A percentile compares a stretch with the other conserved stretches of the same genome.
These are phyloP conservation scores for Botrytis sinoallii DNA, from an alignment of 2,329 filamentous ascomycete species.

Conservation along the genomic window DNA sequence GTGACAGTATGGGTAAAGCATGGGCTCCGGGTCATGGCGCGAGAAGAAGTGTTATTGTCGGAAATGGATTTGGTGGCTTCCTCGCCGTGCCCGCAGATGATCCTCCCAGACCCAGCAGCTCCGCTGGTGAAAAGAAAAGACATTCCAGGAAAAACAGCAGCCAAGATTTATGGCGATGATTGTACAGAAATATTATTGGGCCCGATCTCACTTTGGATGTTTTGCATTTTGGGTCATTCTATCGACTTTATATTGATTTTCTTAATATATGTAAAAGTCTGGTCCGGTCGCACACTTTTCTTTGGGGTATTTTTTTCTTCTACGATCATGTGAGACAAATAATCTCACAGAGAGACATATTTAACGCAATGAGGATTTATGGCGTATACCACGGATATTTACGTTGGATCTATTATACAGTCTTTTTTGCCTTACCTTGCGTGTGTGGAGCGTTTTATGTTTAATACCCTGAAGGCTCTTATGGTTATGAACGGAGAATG, in stretches of 20 bases:
- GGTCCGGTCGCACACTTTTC: background rate
- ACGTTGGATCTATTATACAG: background rate
- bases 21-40: conserved; percentile 50
- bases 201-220: background rate
- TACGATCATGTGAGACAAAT: background rate
- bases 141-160: conserved; percentile 6
- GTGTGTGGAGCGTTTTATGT: conserved; percentile 5
- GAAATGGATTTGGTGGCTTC: conserved; percentile 65
- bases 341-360: background rate
- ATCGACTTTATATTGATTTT: background rate
- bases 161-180: conserved; percentile 19
- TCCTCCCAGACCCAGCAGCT: conserved; percentile 30
- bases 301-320: background rate
- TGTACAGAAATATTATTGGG: background rate
- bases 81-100: conserved; percentile 59
- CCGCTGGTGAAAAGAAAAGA: conserved; percentile 28
- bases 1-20: conserved; percentile 41
- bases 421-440: background rate
- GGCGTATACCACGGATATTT: conserved; percentile 1
- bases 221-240: background rate
- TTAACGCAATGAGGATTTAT: background rate
- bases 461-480: conserved; percentile 9
- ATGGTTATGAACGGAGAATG: conserved; percentile 4
- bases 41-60: conserved; percentile 60
- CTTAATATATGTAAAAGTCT: background rate